A percentile compares a stretch with the other conserved stretches of the same genome.
Conservation (phyloP, 805 yeast species). For the Metschnikowia koreensis region DNA sequence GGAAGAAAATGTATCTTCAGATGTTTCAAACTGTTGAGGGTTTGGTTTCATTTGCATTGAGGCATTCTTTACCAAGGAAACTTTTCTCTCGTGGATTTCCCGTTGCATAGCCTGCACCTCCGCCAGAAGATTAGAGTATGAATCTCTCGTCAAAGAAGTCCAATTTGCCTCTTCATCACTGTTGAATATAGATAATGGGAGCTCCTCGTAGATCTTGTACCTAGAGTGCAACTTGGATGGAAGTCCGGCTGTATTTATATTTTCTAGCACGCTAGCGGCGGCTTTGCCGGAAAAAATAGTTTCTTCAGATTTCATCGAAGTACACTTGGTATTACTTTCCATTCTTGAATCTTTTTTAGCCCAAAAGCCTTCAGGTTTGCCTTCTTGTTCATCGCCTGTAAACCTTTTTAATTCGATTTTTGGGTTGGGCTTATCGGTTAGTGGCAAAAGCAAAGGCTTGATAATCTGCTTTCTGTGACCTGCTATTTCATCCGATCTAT, state of each 20-base stretch:
- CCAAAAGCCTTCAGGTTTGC: neutral
- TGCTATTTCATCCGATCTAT: neutral
- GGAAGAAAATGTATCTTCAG: conserved; percentile 8
- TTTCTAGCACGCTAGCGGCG: conserved; percentile 6
- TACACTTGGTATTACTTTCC: neutral
- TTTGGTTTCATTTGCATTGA: conserved; percentile 2
- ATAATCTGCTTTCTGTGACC: neutral
- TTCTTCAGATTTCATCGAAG: neutral
- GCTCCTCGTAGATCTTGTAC: conserved; percentile 15
- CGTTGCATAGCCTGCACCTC: conserved; percentile 24
- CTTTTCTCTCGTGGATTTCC: conserved; percentile 5
- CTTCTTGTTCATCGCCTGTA: neutral
- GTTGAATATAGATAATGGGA: conserved; percentile 18
- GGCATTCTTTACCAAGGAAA: neutral
- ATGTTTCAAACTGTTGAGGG: conserved; percentile 2
- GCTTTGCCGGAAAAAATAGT: neutral
- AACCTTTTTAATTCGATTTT: neutral
- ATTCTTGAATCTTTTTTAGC: neutral
- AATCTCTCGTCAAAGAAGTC: conserved; percentile 25
- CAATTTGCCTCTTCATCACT: conserved; percentile 25
- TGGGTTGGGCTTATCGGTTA: neutral
- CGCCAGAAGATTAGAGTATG: conserved; percentile 23
- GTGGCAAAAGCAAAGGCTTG: neutral
- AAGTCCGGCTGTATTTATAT: conserved; percentile 7
- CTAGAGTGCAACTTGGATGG: conserved; percentile 10